Evolutionary conservation across 1,284 basidiomycete species (phyloP), one percentile per base, ranked within the genome.

Genomic region (Sporisorium sorghi): DNA sequence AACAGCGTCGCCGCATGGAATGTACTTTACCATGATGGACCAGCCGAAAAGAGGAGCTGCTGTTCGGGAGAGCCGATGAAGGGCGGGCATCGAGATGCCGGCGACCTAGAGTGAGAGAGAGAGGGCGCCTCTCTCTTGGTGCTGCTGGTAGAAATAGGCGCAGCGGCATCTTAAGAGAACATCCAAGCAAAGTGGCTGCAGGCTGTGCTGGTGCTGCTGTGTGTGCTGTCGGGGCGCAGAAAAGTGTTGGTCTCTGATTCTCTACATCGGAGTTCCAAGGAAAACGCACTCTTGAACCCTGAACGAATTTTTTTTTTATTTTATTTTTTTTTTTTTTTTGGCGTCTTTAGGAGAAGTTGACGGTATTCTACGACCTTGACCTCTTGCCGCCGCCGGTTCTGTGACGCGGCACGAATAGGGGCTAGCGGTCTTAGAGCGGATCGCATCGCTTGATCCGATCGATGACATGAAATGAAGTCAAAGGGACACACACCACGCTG

Each of bases 191-290:
- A 17, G 10, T 37, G 5, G n/a, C n/a, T 21, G 17, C 37, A 32
- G 37, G 52, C 52, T 33, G 52, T 54, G 52, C 52, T 42, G 49
- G 11, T n/a, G n/a, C n/a, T n/a, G n/a, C n/a, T n/a, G n/a, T 24
- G 9, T 47, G 46, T 23, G 9, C 37, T 40, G 30, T 2, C 43
- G 6, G 19, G 30, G 30, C 30, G 30, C 33, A 33, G 11, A 32
- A 44, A 54, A 55, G 53, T 55, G 53, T 55, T 55, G 53, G 53
- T 55, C 43, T 55, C 53, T 35, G 48, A 42, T 42, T n/a, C 3
- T 7, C 47, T 55, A 24, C 52, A 44, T 64, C 55, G 62, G 50
- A 64, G 62, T 58, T 64, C 51, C 58, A 30, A 49, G 35, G 35
- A 54, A 50, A 30, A 9, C 28, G 28, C 9, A 9, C 9, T 33